phyloP scores from a whole-genome alignment of 192 early-diverging fungal genomes.

The Backusella circina region DNA sequence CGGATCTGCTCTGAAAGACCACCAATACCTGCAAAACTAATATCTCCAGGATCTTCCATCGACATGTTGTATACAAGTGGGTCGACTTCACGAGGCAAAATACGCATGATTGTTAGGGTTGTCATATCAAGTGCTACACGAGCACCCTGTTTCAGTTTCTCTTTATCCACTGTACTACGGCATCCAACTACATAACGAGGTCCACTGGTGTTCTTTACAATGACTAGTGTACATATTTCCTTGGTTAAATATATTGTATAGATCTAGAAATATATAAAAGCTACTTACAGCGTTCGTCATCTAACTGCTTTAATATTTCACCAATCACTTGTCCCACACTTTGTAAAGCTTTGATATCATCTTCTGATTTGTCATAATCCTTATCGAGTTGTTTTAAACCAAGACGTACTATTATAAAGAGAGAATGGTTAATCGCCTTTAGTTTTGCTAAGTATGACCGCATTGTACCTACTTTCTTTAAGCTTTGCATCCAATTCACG shows the following conservation, averaged over 20 bases:
- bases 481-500: conserved; percentile 94
- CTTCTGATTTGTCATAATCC: conserved; percentile 95
- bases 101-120: conserved; percentile 98
- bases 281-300: conserved; percentile 88
- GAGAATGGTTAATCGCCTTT: background rate
- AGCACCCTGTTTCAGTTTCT: conserved; percentile 92
- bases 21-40: conserved; percentile 97
- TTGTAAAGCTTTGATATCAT: conserved; percentile 97
- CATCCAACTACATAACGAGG: conserved; percentile 99
- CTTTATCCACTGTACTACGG: conserved; percentile 90
- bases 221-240: conserved; percentile 55
- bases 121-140: conserved; percentile 99
- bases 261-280: background rate
- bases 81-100: conserved; percentile 96
- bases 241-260: background rate
- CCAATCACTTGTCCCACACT: conserved; percentile 98
- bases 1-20: conserved; percentile 95
- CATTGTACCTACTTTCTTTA: conserved; percentile 74
- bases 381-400: conserved; percentile 84
- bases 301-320: conserved; percentile 96
- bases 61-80: conserved; percentile 99
- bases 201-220: conserved; percentile 95
- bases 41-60: conserved; percentile 91
- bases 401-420: conserved; percentile 55
- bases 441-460: background rate